phyloP scores from a whole-genome alignment of 345 rosid species.

The Syzygium aromaticum region DNA sequence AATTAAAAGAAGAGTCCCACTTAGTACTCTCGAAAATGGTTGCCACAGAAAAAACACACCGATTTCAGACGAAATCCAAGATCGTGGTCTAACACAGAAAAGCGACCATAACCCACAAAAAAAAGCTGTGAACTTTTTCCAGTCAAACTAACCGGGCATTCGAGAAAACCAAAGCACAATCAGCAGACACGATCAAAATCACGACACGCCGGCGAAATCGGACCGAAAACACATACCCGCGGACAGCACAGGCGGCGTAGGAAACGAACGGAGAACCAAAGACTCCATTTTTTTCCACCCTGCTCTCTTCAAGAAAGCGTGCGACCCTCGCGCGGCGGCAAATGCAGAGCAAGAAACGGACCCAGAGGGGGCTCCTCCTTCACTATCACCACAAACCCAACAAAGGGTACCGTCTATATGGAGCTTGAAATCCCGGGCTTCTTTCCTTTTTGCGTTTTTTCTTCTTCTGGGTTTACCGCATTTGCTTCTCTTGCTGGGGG shows the following conservation, averaged over 20 bases:
- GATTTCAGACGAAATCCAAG: background rate
- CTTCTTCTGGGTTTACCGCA: background rate
- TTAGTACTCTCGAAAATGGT: background rate
- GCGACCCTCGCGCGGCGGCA: background rate
- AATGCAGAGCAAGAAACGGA: background rate
- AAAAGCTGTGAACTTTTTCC: background rate
- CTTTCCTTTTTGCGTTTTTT: background rate
- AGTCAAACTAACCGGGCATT: background rate
- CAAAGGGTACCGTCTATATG: background rate
- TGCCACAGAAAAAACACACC: background rate
- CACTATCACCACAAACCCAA: background rate
- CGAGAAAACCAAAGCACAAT: background rate
- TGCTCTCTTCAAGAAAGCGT: background rate
- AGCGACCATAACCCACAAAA: background rate
- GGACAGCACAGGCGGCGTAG: slow-evolving; percentile 14
- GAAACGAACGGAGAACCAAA: slow-evolving; percentile 24
- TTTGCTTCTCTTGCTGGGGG: background rate
- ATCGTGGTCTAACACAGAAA: background rate
- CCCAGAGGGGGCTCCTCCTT: background rate
- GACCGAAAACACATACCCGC: slow-evolving; percentile 22
- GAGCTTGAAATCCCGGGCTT: background rate
- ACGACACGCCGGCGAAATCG: background rate
- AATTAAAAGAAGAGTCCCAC: background rate
- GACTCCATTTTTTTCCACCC: slow-evolving; percentile 38
- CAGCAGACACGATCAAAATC: background rate